phyloP scores from a whole-genome alignment of 2,329 filamentous ascomycete species.

The Aspergillus sp. region DNA sequence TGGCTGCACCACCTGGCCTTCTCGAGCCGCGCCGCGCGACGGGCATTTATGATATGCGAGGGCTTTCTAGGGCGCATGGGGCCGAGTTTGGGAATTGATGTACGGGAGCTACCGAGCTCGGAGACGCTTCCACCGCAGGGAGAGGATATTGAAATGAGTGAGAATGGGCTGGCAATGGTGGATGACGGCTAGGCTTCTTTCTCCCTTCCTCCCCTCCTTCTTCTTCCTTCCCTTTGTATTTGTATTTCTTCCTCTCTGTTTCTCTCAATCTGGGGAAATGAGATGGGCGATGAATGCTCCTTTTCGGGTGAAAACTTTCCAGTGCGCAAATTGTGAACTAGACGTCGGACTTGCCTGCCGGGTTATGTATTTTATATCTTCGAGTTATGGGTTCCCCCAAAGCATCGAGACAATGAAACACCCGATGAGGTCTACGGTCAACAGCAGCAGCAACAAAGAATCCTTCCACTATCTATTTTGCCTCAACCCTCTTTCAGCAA shows the following conservation, averaged over 20 bases:
- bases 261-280: neutral
- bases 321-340: neutral
- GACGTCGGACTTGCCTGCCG: neutral
- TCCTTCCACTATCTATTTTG: neutral
- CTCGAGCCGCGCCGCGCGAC: constrained; percentile 35
- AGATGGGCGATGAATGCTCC: neutral
- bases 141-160: neutral
- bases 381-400: neutral
- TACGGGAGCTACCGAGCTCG: constrained; percentile 35
- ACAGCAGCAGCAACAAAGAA: neutral
- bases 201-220: no score
- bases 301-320: neutral
- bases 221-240: no score
- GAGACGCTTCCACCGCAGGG: constrained; percentile 8
- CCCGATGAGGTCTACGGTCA: neutral
- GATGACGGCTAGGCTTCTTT: constrained; percentile 2
- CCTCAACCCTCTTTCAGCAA: neutral
- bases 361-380: neutral
- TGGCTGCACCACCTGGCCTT: constrained; percentile 43
- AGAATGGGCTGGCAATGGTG: constrained; percentile 12
- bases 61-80: constrained; percentile 37
- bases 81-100: constrained; percentile 34
- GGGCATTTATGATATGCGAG: constrained; percentile 43
- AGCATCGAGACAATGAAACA: neutral
- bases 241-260: neutral